Base-by-base conservation (phyloP, 2,329 filamentous ascomycete species). In the Seiridium cupressi region DNA sequence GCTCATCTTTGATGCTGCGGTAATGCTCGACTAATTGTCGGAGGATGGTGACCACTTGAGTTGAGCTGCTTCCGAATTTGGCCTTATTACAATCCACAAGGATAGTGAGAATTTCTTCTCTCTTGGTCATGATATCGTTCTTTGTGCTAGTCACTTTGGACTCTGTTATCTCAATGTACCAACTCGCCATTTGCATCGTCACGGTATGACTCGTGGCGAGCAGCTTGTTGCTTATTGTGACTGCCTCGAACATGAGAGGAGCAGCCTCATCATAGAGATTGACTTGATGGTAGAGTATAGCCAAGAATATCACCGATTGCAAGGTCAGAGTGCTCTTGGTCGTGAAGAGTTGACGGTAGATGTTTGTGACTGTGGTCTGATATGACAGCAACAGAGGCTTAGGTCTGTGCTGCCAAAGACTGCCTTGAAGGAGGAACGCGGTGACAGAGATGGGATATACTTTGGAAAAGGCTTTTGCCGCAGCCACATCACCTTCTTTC, bases 261-360 rank as follows among this genome's bases (percentile, higher is more conserved):
- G 61, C 57, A 2, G 63, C 48, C 3, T 65, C 54, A 1, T 59
- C 18, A 2, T 42, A 38, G 2, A 46, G 44, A 3, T 59, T 60
- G 4, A 74, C 59, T 3, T 63, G 62, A 1, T 54, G 60, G 47
- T 62, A 62, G 8, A 64, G 10, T 10, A 55, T 56, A 5, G 57
- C 65, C 26, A 63, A 44, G 32, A 58, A 60, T 55, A 68, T 62
- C 46, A 65, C 63, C 13, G 58, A 61, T 58, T 68, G 66, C 31
- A 66, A 46, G 10, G 61, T 64, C 3, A 62, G 31, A 2, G 54
- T 47, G 55, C 61, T 57, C 32, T 63, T 63, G 5, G 64, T 32
- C 1, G 67, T 70, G 44, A 76, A 59, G 7, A 72, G 61, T 6
- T 71, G 67, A 35, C 69, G 70, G 55, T 68, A 74, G 32, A 77